A percentile compares a stretch with the other conserved stretches of the same genome.
Conservation (phyloP, 106 monocot genomes). For the Hemerocallis citrina region DNA sequence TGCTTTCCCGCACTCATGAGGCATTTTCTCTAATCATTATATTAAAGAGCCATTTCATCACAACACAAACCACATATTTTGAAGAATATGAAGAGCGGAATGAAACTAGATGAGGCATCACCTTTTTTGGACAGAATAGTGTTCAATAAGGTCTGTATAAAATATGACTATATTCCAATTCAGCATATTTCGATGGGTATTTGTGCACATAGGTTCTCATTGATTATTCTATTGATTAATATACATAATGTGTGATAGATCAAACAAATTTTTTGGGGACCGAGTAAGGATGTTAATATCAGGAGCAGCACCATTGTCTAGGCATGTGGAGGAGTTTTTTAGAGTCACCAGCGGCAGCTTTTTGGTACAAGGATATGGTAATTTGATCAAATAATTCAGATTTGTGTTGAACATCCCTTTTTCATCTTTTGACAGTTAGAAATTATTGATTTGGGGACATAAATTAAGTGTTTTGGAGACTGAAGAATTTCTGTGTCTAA, state of each 20-base stretch:
- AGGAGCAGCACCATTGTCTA: slow-evolving; percentile 84
- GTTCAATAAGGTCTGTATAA: slow-evolving; percentile 63
- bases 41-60: no score
- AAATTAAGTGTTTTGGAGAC: neutral
- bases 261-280: slow-evolving; percentile 80
- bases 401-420: neutral
- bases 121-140: slow-evolving; percentile 80
- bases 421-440: neutral
- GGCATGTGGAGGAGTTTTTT: slow-evolving; percentile 84
- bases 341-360: slow-evolving; percentile 73
- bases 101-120: slow-evolving; percentile 78
- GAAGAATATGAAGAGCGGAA: slow-evolving; percentile 58
- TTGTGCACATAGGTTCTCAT: no score
- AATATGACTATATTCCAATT: neutral
- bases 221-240: no score
- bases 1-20: no score
- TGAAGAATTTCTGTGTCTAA: no score
- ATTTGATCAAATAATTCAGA: neutral
- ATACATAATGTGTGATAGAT: no score
- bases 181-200: neutral
- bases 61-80: no score
- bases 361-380: slow-evolving; percentile 95
- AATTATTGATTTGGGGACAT: neutral
- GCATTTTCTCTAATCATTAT: no score
- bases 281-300: slow-evolving; percentile 76